Conservation (phyloP, 169 alveolate species). For the Plasmodium chabaudi region DNA sequence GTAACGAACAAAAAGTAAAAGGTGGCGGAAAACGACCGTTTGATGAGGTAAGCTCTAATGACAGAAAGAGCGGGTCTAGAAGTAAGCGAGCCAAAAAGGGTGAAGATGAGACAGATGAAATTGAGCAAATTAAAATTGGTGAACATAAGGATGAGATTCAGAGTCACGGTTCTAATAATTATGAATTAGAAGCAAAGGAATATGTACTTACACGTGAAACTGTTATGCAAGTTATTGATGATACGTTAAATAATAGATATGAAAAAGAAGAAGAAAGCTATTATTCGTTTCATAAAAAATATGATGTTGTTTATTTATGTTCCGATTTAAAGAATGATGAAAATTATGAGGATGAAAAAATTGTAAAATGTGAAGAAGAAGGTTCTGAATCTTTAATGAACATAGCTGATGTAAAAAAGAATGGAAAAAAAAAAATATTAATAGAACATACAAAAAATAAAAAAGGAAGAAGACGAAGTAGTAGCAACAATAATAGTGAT, state of each 20-base stretch:
- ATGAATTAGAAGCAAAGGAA: background rate
- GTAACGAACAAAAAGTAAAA: background rate
- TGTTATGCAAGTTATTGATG: slow-evolving; percentile 28
- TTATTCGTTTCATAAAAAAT: slow-evolving; percentile 49
- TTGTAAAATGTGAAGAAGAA: background rate
- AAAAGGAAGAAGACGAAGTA: slow-evolving; percentile 2
- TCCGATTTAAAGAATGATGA: slow-evolving; percentile 18
- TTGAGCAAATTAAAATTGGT: background rate
- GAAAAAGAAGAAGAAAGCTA: slow-evolving; percentile 41
- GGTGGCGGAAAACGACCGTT: background rate
- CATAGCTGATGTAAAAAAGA: background rate
- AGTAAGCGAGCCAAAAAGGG: slow-evolving; percentile 1
- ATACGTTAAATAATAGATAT: slow-evolving; percentile 22
- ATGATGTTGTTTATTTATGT: slow-evolving; percentile 64
- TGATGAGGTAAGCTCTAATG: background rate
- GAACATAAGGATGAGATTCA: background rate
- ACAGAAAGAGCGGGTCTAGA: background rate
- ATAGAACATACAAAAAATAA: background rate
- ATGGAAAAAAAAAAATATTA: background rate
- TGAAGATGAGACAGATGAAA: background rate
- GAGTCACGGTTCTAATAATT: background rate
- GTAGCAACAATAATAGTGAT: background rate
- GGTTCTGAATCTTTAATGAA: background rate
- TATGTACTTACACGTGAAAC: slow-evolving; percentile 41
- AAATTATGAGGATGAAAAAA: background rate